Percentiles rank a stretch among this genome's conserved stretches.
Conservation (phyloP, 176 grass and related monocot species). For the Lolium perenne region DNA sequence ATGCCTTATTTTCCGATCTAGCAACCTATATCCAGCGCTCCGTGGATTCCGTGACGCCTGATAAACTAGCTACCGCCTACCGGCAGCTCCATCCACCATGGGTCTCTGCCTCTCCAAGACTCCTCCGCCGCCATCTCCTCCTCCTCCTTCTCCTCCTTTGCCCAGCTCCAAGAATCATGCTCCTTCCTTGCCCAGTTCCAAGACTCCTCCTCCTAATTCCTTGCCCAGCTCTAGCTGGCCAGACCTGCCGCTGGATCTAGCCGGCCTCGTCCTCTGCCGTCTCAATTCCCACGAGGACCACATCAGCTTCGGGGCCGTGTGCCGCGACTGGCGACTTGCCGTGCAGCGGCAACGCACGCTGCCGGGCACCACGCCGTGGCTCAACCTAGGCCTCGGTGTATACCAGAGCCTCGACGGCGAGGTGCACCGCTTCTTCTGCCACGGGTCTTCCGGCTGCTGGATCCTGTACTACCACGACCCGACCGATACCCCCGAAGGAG, state of each 20-base stretch:
- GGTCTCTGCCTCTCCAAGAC: not conserved
- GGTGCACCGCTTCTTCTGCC: not conserved
- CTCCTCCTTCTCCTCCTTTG: too few relatives aligned
- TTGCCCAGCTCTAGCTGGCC: not conserved
- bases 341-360: not conserved
- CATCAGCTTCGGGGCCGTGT: not conserved
- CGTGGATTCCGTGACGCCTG: not conserved
- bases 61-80: not conserved
- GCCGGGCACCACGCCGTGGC: not conserved
- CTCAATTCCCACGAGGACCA: not conserved
- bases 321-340: constrained; percentile 1
- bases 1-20: too few relatives aligned
- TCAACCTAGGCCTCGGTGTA: not conserved
- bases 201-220: too few relatives aligned
- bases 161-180: too few relatives aligned
- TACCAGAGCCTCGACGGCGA: not conserved
- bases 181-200: too few relatives aligned
- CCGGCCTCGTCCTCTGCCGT: not conserved
- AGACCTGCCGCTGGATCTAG: constrained; percentile 11
- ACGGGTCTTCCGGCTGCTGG: not conserved
- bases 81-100: not conserved
- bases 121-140: too few relatives aligned
- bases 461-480: not conserved
- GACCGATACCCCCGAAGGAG: too few relatives aligned
- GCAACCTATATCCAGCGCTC: too few relatives aligned